phyloP scores from a whole-genome alignment of 2,329 filamentous ascomycete genomes.

The Tolypocladium cylindrosporum region DNA sequence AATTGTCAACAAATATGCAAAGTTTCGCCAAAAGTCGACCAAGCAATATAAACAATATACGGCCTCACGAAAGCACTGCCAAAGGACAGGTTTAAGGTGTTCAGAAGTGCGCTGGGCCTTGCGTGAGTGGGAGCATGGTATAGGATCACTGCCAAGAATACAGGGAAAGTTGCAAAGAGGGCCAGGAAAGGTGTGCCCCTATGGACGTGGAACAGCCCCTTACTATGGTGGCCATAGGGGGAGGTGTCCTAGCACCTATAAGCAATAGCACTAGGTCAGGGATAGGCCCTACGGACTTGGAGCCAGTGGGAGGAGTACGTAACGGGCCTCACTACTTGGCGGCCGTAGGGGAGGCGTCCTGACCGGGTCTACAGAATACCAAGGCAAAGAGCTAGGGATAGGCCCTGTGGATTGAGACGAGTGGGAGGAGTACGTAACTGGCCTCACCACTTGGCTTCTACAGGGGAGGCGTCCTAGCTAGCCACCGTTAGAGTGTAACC shows the following conservation, averaged over 20 bases:
- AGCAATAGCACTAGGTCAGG: background rate
- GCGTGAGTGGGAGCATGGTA: too few species aligned
- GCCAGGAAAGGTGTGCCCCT: background rate
- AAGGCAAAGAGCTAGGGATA: background rate
- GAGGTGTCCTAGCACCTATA: too few species aligned
- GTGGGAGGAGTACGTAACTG: too few species aligned
- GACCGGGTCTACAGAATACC: background rate
- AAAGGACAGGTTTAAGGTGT: background rate
- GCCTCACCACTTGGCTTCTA: background rate
- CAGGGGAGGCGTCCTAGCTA: background rate
- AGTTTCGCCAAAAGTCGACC: background rate
- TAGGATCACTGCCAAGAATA: background rate
- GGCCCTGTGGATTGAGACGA: too few species aligned
- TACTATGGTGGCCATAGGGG: too few species aligned
- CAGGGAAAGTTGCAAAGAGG: background rate
- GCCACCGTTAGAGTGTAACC: background rate
- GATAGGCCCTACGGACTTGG: background rate
- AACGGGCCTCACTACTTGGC: background rate
- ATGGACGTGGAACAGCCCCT: too few species aligned
- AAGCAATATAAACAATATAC: slow-evolving; percentile 1
- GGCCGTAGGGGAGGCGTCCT: background rate
- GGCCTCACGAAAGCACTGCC: too few species aligned
- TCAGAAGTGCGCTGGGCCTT: too few species aligned
- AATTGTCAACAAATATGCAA: background rate
- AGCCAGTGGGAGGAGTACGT: background rate